These are phyloP conservation scores for Wickerhamomyces chaumierensis DNA, from an alignment of 805 yeast species.

Conservation along the genomic window DNA sequence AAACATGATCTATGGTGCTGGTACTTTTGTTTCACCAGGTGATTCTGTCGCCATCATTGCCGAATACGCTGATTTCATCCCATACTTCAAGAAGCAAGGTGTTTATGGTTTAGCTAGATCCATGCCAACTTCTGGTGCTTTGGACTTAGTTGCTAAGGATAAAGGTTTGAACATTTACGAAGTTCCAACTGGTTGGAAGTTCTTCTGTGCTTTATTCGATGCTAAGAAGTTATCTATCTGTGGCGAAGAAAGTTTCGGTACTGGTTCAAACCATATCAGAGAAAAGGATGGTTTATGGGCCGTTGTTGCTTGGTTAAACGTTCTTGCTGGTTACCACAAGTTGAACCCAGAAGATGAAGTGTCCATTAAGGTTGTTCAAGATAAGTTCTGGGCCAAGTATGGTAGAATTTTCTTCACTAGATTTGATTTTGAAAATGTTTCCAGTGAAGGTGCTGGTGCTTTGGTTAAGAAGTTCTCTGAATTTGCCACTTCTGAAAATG, in stretches of 20 bases:
- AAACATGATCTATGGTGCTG: slow-evolving; percentile 95
- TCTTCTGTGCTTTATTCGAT: slow-evolving; percentile 91
- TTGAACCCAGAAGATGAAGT: slow-evolving; percentile 43
- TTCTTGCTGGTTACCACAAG: slow-evolving; percentile 72
- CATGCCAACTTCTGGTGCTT: slow-evolving; percentile 94
- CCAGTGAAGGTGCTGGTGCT: slow-evolving; percentile 60
- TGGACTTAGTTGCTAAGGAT: slow-evolving; percentile 78
- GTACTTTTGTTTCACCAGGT: slow-evolving; percentile 94
- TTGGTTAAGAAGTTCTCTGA: slow-evolving; percentile 44
- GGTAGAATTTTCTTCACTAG: slow-evolving; percentile 97
- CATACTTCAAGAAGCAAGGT: slow-evolving; percentile 82
- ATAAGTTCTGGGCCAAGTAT: slow-evolving; percentile 78
- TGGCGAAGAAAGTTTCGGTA: slow-evolving; percentile 97
- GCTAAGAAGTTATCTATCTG: slow-evolving; percentile 89
- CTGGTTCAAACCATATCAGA: slow-evolving; percentile 94
- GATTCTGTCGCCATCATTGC: slow-evolving; percentile 97
- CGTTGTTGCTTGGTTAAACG: slow-evolving; percentile 91
- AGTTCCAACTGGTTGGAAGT: slow-evolving; percentile 99
- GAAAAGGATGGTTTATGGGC: slow-evolving; percentile 99
- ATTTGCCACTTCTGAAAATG: slow-evolving; percentile 23
- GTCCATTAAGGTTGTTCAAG: slow-evolving; percentile 71
- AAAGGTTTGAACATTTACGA: slow-evolving; percentile 74
- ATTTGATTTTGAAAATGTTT: slow-evolving; percentile 83
- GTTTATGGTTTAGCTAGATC: slow-evolving; percentile 91
- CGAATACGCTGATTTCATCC: slow-evolving; percentile 82